Conservation (phyloP, 169 alveolate genomes). For the Eimeria sp. region DNA sequence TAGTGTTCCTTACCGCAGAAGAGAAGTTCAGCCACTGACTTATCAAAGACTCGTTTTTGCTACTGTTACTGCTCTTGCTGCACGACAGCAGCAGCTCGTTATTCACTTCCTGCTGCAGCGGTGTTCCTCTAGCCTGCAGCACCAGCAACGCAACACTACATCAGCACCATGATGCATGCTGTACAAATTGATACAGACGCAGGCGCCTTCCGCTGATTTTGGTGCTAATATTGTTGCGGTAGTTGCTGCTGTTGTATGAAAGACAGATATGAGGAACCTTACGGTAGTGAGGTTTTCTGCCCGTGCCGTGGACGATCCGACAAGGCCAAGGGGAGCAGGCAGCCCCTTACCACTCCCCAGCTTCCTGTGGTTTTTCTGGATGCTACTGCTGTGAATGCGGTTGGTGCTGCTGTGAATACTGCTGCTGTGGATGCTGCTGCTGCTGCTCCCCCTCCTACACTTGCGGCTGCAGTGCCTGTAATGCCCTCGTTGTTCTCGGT, state of each 20-base stretch:
- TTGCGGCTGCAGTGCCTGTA: background rate
- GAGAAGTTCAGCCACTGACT: conserved; percentile 50
- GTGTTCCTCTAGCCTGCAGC: background rate
- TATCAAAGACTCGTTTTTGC: conserved; percentile 1
- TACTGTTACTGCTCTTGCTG: background rate
- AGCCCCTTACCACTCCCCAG: background rate
- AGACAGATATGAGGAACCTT: background rate
- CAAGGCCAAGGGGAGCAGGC: background rate
- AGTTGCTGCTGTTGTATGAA: background rate
- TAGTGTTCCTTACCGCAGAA: conserved; percentile 11
- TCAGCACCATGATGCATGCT: background rate
- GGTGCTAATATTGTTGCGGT: background rate
- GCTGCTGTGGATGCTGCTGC: conserved; percentile 2
- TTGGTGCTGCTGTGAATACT: background rate
- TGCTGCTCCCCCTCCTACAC: background rate
- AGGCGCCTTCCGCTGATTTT: background rate
- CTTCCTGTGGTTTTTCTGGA: background rate
- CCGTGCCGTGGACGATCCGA: background rate
- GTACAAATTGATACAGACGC: background rate
- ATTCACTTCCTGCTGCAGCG: background rate
- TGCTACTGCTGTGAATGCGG: conserved; percentile 10
- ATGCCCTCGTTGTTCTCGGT: background rate
- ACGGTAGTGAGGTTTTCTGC: background rate
- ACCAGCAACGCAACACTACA: background rate
- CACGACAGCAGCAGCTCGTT: background rate